Conservation (phyloP, 1,284 basidiomycete species). For the Phellopilus nigrolimitatus region DNA sequence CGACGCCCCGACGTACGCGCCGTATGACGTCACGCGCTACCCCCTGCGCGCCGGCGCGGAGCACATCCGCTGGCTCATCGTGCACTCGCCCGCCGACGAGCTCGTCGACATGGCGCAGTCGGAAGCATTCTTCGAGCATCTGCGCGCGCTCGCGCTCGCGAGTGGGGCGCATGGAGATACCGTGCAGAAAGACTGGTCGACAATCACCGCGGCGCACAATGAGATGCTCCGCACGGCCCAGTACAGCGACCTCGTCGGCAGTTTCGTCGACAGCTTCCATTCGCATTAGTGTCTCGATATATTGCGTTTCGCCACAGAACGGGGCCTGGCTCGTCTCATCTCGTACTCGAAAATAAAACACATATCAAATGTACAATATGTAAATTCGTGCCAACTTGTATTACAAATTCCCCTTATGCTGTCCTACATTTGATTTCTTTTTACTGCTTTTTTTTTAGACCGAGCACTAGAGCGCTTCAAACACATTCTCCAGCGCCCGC, state of each 20-base stretch:
- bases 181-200: slow-evolving; percentile 41
- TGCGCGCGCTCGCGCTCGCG: slow-evolving; percentile 33
- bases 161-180: slow-evolving; percentile 14
- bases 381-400: neutral
- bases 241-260: slow-evolving; percentile 46
- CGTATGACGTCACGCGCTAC: slow-evolving; percentile 44
- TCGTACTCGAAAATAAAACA: no score
- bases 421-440: neutral
- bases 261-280: slow-evolving; percentile 33
- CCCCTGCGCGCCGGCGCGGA: slow-evolving; percentile 31
- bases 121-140: slow-evolving; percentile 47
- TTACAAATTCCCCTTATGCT: neutral
- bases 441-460: neutral
- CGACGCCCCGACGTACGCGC: slow-evolving; percentile 37
- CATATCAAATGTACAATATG: neutral
- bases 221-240: slow-evolving; percentile 41
- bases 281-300: neutral
- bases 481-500: slow-evolving; percentile 53
- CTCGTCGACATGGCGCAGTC: slow-evolving; percentile 64
- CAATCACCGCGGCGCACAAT: slow-evolving; percentile 51
- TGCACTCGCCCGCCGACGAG: slow-evolving; percentile 69
- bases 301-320: no score
- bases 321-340: no score
- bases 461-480: slow-evolving; percentile 30
- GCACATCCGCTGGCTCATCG: slow-evolving; percentile 57